Base-by-base conservation (phyloP, 2,329 filamentous ascomycete species). In the Capronia coronata region DNA sequence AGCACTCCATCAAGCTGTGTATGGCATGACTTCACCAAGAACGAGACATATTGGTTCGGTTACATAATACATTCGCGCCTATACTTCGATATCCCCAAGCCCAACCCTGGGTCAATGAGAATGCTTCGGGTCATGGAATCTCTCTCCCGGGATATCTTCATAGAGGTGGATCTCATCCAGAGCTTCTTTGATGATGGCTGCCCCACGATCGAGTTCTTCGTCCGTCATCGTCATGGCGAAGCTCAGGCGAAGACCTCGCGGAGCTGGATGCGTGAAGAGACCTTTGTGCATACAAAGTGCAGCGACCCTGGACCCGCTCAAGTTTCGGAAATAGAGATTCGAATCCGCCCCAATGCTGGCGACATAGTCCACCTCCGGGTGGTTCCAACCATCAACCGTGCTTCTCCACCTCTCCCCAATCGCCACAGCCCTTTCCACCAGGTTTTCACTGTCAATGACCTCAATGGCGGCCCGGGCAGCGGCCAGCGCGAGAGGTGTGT, bases 1-100 rank as follows among this genome's bases (percentile, higher is more conserved):
- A 52, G 16, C 51, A 52, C 21, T 21, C 34, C 6, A 48, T 56
- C 34, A 48, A 56, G 44, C 52, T 56, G 30, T 47, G 52, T 21
- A 52, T 59, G 48, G 47, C 46, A 32, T 56, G 22, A 48, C 5
- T 35, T 13, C 6, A 18, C n/a, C 16, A 18, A 5, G 4, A n/a
- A 5, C 16, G 13, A 35, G 32, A 18, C 16, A n/a, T n/a, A n/a
- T n/a, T n/a, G n/a, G n/a, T n/a, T n/a, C n/a, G n/a, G n/a, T n/a
- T n/a, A n/a, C n/a, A n/a, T n/a, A n/a, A n/a, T n/a, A n/a, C n/a
- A n/a, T n/a, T n/a, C n/a, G n/a, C n/a, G n/a, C n/a, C n/a, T n/a
- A n/a, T n/a, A n/a, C n/a, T n/a, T n/a, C n/a, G n/a, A n/a, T n/a
- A n/a, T n/a, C n/a, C n/a, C n/a, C n/a, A n/a, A n/a, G n/a, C n/a